Evolutionary conservation across 495 filamentous ascomycete species (phyloP), one percentile per base, ranked within the genome.

Genomic region (Penicillium canariense): DNA sequence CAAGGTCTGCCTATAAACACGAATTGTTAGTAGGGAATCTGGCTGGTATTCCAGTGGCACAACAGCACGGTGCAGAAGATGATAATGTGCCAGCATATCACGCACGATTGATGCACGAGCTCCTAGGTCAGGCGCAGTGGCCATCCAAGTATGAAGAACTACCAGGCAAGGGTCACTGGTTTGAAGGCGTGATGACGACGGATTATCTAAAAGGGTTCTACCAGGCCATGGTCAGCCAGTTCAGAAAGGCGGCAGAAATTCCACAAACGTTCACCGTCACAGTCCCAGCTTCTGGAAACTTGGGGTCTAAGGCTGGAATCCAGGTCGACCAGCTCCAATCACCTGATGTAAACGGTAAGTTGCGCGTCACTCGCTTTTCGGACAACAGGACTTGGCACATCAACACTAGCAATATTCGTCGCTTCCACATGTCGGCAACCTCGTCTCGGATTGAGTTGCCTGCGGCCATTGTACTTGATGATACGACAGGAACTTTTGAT

Each of bases 61-160:
- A 79, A 54, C 83, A 85, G 54, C 83, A 86, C 62, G 81, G 82
- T 27, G 69, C 68, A 22, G 54, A 61, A 11, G 83, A 85, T 59
- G 77, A 81, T 55, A 86, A 85, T 67, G 83, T 85, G 11, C 83
- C 83, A 2, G 63, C 68, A 14, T 83, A 77, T 58, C 78, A 86
- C 68, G 83, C 81, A 2, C 70, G 83, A 14, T 61, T 79, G 15
- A 77, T 86, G 62, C 63, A 69, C 30, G 71, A 75, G 50, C 66
- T 81, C 22, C 52, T 81, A 3, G 67, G 65, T 20, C 67, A 80
- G 55, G 64, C 60, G 38, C 64, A 65, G 10, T 71, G 66, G 54
- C 56, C 65, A 7, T 75, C 73, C n/a, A 55, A 65, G 20, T 85
- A 83, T 60, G 51, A 66, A 44, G 83, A 85, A 59, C 52, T 86